Conservation (phyloP, 306 rosid genomes). For the Castanea mollissima region DNA sequence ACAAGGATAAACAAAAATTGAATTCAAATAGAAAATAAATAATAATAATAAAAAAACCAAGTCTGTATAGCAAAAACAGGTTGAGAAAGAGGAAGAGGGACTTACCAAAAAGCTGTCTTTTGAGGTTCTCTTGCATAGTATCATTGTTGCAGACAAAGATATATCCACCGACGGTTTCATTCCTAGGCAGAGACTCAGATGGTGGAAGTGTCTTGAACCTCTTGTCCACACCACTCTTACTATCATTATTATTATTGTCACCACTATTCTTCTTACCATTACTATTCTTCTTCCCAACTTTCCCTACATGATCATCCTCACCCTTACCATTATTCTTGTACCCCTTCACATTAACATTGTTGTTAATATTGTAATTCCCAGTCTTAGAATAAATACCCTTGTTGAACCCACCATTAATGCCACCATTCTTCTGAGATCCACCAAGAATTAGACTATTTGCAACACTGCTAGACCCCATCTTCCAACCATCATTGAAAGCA, state of each 20-base stretch:
- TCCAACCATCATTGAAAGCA: constrained; percentile 42
- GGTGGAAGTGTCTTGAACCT: constrained; percentile 83
- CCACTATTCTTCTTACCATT: constrained; percentile 37
- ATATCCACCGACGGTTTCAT: constrained; percentile 84
- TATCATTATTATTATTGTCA: constrained; percentile 48
- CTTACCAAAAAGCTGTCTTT: constrained; percentile 83
- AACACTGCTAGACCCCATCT: constrained; percentile 13
- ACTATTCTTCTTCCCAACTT: constrained; percentile 42
- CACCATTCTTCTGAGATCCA: constrained; percentile 34
- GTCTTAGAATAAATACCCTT: constrained; percentile 78
- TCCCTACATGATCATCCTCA: constrained; percentile 45
- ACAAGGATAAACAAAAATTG: not conserved
- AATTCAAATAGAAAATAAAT: not conserved
- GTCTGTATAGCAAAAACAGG: not conserved
- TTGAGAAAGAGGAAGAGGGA: not conserved
- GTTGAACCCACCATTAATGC: constrained; percentile 59
- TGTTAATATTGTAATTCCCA: constrained; percentile 22
- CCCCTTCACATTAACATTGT: constrained; percentile 39
- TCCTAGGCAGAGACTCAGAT: constrained; percentile 69
- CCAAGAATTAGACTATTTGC: constrained; percentile 25
- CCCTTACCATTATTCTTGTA: constrained; percentile 42
- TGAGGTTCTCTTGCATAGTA: constrained; percentile 90
- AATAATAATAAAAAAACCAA: not conserved
- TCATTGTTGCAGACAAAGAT: constrained; percentile 96
- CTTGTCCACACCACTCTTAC: constrained; percentile 51